Conservation (phyloP, 106 monocot genomes). For the Phalaenopsis aphrodite region DNA sequence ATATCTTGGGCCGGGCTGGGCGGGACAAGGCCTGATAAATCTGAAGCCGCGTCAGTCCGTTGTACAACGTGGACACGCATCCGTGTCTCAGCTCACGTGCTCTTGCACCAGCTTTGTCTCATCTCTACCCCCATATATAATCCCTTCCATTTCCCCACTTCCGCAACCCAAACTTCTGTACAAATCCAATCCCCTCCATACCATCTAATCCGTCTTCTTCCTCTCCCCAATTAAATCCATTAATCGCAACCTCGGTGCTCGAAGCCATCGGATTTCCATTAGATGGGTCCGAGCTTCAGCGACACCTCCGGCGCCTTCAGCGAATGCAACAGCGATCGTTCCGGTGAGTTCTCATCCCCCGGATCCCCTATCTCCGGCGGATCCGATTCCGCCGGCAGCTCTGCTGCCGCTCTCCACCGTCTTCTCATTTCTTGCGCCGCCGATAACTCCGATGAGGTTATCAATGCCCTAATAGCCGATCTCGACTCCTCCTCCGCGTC, state of each 20-base stretch:
- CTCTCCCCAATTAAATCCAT: neutral
- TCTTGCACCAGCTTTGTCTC: neutral
- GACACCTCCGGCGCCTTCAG: slow-evolving; percentile 67
- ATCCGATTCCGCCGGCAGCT: neutral
- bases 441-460: slow-evolving; percentile 27
- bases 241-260: neutral
- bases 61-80: neutral
- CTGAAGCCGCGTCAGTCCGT: neutral
- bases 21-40: neutral
- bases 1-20: neutral
- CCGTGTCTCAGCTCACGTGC: neutral
- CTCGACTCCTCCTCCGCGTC: slow-evolving; percentile 27
- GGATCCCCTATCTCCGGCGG: slow-evolving; percentile 4
- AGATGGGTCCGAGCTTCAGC: slow-evolving; percentile 39
- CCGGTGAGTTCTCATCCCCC: slow-evolving; percentile 44
- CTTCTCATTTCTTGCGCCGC: slow-evolving; percentile 35
- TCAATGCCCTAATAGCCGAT: slow-evolving; percentile 26
- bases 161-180: neutral
- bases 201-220: neutral
- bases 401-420: slow-evolving; percentile 18
- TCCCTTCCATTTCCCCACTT: neutral
- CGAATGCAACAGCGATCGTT: slow-evolving; percentile 68
- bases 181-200: neutral
- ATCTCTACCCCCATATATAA: neutral
- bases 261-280: slow-evolving; percentile 14